A percentile compares a stretch with the other conserved stretches of the same genome.
Evolutionary conservation across 2,329 filamentous ascomycete species (phyloP).

Genomic region (Talaromyces sp.): DNA sequence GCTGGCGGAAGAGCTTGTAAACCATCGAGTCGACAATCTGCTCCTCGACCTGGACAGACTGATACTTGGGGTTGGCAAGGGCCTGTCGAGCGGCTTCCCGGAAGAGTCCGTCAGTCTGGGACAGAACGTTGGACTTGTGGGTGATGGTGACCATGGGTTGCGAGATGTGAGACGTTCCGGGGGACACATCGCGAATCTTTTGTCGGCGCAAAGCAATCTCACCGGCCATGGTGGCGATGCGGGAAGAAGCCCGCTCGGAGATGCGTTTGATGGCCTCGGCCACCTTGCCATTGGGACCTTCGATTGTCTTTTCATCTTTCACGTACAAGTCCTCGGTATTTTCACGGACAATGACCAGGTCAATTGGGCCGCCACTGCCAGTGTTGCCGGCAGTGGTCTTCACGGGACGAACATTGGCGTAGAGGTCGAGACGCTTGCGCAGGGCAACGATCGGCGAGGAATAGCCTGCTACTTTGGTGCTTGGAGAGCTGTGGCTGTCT

Average conservation of each 20-base stretch:
- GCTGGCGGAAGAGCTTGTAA: conserved; percentile 98
- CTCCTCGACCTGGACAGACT: conserved; percentile 70
- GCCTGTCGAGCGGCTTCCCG: conserved; percentile 70
- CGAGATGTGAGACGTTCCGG: conserved; percentile 50
- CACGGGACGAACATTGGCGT: conserved; percentile 95
- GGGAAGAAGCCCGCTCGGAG: conserved; percentile 72
- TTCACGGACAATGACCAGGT: conserved; percentile 96
- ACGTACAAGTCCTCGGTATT: conserved; percentile 99
- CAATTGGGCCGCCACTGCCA: conserved; percentile 57
- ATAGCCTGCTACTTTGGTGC: conserved; percentile 86
- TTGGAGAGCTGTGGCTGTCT: conserved; percentile 60
- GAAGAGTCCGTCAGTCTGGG: conserved; percentile 95
- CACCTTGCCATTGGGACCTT: conserved; percentile 68
- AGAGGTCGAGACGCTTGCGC: conserved; percentile 89
- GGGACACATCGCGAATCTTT: conserved; percentile 60
- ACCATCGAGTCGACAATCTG: conserved; percentile 99
- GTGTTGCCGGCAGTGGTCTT: conserved; percentile 62
- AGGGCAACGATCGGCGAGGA: conserved; percentile 94
- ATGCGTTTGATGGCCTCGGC: conserved; percentile 98
- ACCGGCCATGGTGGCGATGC: conserved; percentile 89
- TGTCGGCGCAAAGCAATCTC: conserved; percentile 88
- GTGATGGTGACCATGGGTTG: conserved; percentile 85
- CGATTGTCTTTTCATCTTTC: conserved; percentile 86
- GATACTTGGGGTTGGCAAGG: conserved; percentile 62
- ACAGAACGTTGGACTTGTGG: conserved; percentile 96